These are phyloP conservation scores for Plantago elongata DNA, from an alignment of 257 asterid genomes.

Conservation along the genomic window DNA sequence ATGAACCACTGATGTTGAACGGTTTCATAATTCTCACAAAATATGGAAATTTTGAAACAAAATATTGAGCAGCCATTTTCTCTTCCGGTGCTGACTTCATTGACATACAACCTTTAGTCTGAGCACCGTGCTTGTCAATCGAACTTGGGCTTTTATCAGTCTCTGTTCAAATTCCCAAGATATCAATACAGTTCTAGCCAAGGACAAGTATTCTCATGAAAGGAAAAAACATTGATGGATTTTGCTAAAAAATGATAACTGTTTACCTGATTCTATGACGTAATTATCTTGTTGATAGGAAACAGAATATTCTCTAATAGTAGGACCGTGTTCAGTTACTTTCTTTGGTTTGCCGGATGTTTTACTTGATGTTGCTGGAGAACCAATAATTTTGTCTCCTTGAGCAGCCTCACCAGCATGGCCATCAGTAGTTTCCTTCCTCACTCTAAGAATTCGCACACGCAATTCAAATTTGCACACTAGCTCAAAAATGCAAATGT, in stretches of 20 bases:
- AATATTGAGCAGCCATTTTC: slow-evolving; percentile 76
- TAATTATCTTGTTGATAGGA: slow-evolving; percentile 29
- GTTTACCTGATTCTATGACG: slow-evolving; percentile 47
- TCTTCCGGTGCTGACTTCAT: slow-evolving; percentile 92
- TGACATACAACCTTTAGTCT: slow-evolving; percentile 73
- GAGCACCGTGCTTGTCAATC: slow-evolving; percentile 50
- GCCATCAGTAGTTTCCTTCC: slow-evolving; percentile 47
- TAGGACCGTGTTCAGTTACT: slow-evolving; percentile 32
- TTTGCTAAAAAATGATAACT: background rate
- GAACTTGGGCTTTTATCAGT: slow-evolving; percentile 39
- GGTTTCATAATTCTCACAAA: slow-evolving; percentile 86
- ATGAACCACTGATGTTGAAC: slow-evolving; percentile 86
- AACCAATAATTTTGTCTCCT: slow-evolving; percentile 31
- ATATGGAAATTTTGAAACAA: slow-evolving; percentile 71
- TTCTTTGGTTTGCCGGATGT: slow-evolving; percentile 41
- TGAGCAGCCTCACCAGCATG: slow-evolving; percentile 37
- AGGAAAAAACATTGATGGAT: slow-evolving; percentile 6
- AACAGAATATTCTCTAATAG: slow-evolving; percentile 28
- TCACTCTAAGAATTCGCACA: slow-evolving; percentile 68
- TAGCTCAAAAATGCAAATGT: slow-evolving; percentile 88
- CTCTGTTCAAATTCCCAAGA: slow-evolving; percentile 34
- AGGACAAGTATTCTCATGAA: slow-evolving; percentile 2
- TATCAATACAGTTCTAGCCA: slow-evolving; percentile 14
- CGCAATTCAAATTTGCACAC: slow-evolving; percentile 59
- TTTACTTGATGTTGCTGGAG: slow-evolving; percentile 32